Percentiles rank a stretch among this genome's conserved stretches.
phyloP scores from a whole-genome alignment of 2,329 filamentous ascomycete genomes.

The Xylaria arbuscula region DNA sequence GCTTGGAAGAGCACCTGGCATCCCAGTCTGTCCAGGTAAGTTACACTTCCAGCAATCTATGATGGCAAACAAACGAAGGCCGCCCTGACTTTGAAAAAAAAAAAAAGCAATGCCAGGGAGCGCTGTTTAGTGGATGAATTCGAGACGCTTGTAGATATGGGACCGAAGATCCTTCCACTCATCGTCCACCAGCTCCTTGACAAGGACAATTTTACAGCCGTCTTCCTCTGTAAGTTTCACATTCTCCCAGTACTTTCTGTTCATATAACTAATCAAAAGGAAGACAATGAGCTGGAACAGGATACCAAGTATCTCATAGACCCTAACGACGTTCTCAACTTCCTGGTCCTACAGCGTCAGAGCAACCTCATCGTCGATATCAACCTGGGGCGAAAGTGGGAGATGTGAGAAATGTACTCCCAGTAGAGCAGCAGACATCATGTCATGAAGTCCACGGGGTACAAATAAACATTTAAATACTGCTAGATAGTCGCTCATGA shows the following conservation, averaged over 20 bases:
- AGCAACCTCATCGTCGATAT: conserved; percentile 2
- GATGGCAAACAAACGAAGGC: too few species aligned
- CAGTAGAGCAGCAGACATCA: too few species aligned
- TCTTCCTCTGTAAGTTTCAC: not conserved
- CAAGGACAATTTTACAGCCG: not conserved
- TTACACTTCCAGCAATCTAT: too few species aligned
- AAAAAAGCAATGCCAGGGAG: not conserved
- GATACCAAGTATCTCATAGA: not conserved
- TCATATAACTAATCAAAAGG: not conserved
- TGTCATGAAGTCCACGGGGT: too few species aligned
- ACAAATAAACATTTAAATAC: too few species aligned
- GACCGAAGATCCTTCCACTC: not conserved
- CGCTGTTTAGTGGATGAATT: not conserved
- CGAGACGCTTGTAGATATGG: not conserved
- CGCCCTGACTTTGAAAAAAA: too few species aligned
- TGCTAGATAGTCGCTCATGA: too few species aligned
- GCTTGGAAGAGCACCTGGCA: not conserved
- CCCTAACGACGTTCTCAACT: not conserved
- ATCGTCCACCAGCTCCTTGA: not conserved
- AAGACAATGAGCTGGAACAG: not conserved
- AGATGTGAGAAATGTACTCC: not conserved
- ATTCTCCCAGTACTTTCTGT: not conserved
- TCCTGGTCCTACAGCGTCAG: conserved; percentile 1
- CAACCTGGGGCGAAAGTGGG: not conserved
- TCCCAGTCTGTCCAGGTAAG: not conserved